Evolutionary conservation across 495 filamentous ascomycete genomes (phyloP).

Genomic region (Tuber borchii): DNA sequence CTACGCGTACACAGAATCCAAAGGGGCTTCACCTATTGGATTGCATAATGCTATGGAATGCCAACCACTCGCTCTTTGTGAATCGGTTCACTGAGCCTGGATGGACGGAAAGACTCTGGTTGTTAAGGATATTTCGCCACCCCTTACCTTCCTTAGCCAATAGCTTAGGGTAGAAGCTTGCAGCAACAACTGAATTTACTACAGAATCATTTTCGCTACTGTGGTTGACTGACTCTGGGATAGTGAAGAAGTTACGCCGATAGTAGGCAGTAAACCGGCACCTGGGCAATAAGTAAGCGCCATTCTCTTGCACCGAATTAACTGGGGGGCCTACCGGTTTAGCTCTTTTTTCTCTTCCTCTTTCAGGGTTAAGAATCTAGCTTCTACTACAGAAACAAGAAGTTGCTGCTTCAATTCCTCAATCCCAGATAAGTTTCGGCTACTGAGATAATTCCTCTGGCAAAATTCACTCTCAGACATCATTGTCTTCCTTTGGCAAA

Average conservation of each 20-base stretch:
- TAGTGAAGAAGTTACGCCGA: conserved; percentile 67
- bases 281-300: not conserved
- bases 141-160: conserved; percentile 79
- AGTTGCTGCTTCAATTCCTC: conserved; percentile 93
- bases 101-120: conserved; percentile 75
- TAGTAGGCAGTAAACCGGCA: conserved; percentile 46
- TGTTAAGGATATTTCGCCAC: conserved; percentile 83
- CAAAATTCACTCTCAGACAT: conserved; percentile 78
- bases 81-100: conserved; percentile 73
- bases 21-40: conserved; percentile 56
- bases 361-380: conserved; percentile 69
- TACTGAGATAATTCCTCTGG: conserved; percentile 79
- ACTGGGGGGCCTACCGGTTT: conserved; percentile 48
- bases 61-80: conserved; percentile 66
- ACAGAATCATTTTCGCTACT: conserved; percentile 74
- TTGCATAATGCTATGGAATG: conserved; percentile 96
- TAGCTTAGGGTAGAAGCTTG: conserved; percentile 92
- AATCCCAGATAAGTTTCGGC: conserved; percentile 77
- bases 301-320: not conserved
- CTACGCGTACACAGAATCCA: not conserved
- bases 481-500: conserved; percentile 57
- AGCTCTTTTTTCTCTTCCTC: conserved; percentile 60
- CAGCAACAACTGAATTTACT: conserved; percentile 71
- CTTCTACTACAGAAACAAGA: conserved; percentile 69
- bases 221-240: conserved; percentile 63